These are phyloP conservation scores for Otatea glauca DNA, from an alignment of 176 grass and related monocot genomes.

Conservation along the genomic window DNA sequence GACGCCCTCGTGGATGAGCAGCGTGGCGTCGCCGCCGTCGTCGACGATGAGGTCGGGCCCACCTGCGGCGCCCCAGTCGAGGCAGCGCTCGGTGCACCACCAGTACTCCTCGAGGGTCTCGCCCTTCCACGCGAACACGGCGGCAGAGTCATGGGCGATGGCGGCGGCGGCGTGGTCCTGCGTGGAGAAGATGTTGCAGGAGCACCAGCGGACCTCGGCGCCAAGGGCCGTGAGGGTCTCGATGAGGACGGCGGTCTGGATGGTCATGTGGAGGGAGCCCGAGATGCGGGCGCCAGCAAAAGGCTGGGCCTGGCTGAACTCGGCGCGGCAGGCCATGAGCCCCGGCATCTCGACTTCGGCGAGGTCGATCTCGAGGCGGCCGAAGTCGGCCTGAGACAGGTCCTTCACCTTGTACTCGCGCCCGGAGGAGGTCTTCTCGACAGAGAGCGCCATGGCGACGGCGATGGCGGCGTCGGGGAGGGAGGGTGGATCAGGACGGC, in stretches of 20 bases:
- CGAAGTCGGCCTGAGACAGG: slow-evolving; percentile 87
- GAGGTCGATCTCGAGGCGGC: slow-evolving; percentile 87
- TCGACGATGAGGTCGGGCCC: slow-evolving; percentile 97
- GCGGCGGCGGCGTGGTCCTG: slow-evolving; percentile 97
- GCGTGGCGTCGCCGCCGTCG: slow-evolving; percentile 85
- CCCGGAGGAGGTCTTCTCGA: slow-evolving; percentile 85
- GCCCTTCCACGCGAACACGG: slow-evolving; percentile 95
- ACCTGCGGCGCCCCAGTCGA: slow-evolving; percentile 75
- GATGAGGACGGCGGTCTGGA: slow-evolving; percentile 98
- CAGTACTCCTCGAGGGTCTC: slow-evolving; percentile 98
- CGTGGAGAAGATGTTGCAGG: slow-evolving; percentile 99
- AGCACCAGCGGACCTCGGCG: slow-evolving; percentile 94
- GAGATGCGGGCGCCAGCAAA: slow-evolving; percentile 89
- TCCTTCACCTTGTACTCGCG: slow-evolving; percentile 99
- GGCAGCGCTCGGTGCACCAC: slow-evolving; percentile 98
- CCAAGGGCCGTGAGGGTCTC: slow-evolving; percentile 95
- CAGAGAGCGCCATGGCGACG: slow-evolving; percentile 66
- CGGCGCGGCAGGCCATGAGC: slow-evolving; percentile 82
- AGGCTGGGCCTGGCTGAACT: slow-evolving; percentile 80
- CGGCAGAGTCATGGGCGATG: slow-evolving; percentile 83
- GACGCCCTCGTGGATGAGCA: slow-evolving; percentile 92
- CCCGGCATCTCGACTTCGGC: slow-evolving; percentile 98
- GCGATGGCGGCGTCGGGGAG: no score
- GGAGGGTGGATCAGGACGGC: no score
- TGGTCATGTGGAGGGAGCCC: slow-evolving; percentile 96